phyloP scores from a whole-genome alignment of 176 grass and related monocot genomes.

The Alopecurus myosuroides region DNA sequence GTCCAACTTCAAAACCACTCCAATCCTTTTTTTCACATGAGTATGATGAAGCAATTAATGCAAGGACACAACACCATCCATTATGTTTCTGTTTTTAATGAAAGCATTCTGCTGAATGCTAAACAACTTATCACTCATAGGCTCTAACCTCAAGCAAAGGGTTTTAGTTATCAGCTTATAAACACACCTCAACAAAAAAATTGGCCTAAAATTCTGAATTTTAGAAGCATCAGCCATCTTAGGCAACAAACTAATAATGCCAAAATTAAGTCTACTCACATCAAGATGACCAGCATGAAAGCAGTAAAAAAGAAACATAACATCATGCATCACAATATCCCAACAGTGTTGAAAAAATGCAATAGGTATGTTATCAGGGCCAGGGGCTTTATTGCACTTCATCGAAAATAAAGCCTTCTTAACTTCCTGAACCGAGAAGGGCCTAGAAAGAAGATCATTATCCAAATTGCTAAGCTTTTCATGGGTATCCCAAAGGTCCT shows the following conservation, averaged over 20 bases:
- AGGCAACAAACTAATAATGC: neutral
- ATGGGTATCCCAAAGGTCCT: neutral
- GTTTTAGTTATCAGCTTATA: neutral
- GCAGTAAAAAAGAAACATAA: neutral
- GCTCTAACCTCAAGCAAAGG: neutral
- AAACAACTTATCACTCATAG: rapidly evolving
- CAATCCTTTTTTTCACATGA: neutral
- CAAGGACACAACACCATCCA: neutral
- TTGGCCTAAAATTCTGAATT: neutral
- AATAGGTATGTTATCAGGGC: neutral
- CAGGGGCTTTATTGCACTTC: neutral
- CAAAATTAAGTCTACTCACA: neutral
- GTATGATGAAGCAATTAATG: neutral
- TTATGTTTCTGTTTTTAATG: neutral
- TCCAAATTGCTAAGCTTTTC: no score
- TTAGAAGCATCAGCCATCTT: neutral
- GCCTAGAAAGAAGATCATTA: neutral
- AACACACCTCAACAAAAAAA: neutral
- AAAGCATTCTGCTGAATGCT: neutral
- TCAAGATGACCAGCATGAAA: neutral
- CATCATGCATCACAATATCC: neutral
- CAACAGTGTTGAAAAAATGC: neutral
- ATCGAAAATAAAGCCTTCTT: neutral
- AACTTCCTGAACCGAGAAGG: neutral
- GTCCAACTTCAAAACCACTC: neutral